phyloP scores from a whole-genome alignment of 2,329 filamentous ascomycete genomes.

The Phaeosphaeria sp. region DNA sequence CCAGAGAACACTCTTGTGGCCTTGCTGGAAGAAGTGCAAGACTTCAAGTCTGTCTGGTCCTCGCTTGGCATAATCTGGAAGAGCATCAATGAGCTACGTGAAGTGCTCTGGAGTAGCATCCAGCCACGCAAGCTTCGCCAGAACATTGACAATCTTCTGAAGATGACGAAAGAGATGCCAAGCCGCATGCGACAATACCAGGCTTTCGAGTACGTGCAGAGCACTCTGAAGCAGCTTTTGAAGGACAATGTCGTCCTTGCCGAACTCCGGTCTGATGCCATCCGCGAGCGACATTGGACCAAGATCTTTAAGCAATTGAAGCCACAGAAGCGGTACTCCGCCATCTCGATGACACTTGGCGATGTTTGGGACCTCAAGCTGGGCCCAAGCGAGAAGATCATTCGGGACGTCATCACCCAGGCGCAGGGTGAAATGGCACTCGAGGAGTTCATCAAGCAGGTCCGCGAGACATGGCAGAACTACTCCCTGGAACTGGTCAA shows the following conservation, averaged over 20 bases:
- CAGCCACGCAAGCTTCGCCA: slow-evolving; percentile 91
- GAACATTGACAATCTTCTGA: slow-evolving; percentile 88
- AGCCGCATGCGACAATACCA: slow-evolving; percentile 99
- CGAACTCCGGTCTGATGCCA: slow-evolving; percentile 94
- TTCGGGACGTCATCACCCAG: slow-evolving; percentile 92
- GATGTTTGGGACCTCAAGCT: slow-evolving; percentile 98
- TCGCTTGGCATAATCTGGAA: slow-evolving; percentile 96
- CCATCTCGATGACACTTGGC: slow-evolving; percentile 93
- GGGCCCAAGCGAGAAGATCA: slow-evolving; percentile 82
- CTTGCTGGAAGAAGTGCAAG: slow-evolving; percentile 93
- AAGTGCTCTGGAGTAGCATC: slow-evolving; percentile 92
- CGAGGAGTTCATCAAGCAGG: slow-evolving; percentile 95
- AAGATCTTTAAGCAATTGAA: slow-evolving; percentile 97
- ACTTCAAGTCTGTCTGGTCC: slow-evolving; percentile 99
- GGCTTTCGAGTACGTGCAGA: slow-evolving; percentile 98
- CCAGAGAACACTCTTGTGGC: slow-evolving; percentile 82
- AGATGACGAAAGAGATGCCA: slow-evolving; percentile 99
- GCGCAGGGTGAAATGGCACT: slow-evolving; percentile 98
- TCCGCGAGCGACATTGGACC: slow-evolving; percentile 94
- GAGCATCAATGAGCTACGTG: slow-evolving; percentile 90
- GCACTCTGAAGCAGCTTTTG: slow-evolving; percentile 82
- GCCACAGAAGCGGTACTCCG: slow-evolving; percentile 91
- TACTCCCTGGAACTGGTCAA: slow-evolving; percentile 93
- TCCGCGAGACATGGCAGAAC: slow-evolving; percentile 95
- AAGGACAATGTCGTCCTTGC: slow-evolving; percentile 89